Evolutionary conservation across 1,284 basidiomycete genomes (phyloP), one percentile per base, ranked within the genome.

Genomic region (Trichosporon sp.): DNA sequence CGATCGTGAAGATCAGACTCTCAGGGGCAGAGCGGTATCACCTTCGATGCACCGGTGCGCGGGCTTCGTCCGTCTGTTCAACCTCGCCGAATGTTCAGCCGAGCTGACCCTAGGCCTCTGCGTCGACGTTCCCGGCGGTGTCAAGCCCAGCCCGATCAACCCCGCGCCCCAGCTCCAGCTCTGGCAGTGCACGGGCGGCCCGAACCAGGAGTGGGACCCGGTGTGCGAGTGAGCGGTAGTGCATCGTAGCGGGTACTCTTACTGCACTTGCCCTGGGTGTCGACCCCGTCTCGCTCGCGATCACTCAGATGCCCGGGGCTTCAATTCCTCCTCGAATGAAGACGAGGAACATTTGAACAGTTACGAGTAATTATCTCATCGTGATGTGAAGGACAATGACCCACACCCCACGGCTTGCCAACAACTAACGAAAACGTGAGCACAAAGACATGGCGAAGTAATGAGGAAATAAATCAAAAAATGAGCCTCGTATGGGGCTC

Each of bases 401-500:
- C 26, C 26, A 26, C 26, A 26, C 26, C 26, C 26, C 26, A 1
- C 2, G 26, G 26, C 26, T 26, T 26, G 26, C 26, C 26, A 26
- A 26, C 26, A 26, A 26, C 26, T 26, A 26, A 26, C 26, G 26
- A 26, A 26, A 26, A 26, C 26, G 26, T 26, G 26, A 26, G 26
- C 26, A 26, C 26, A 26, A 26, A 26, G 26, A 26, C 26, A 26
- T 26, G 26, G 26, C 26, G 26, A 26, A 26, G 26, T 26, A 26
- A 26, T 26, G 26, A 26, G 26, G 26, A 26, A 26, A 26, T 26
- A 26, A 40, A 40, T 40, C 10, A 59, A 63, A 61, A 63, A 63
- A 16, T n/a, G 10, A 63, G 59, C 59, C 59, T 63, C 59, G 59
- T 63, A 63, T 63, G 59, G 59, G 59, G 59, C 59, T 63, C 59